phyloP scores from a whole-genome alignment of 1,139 yeast species.

The Pichia terricola region DNA sequence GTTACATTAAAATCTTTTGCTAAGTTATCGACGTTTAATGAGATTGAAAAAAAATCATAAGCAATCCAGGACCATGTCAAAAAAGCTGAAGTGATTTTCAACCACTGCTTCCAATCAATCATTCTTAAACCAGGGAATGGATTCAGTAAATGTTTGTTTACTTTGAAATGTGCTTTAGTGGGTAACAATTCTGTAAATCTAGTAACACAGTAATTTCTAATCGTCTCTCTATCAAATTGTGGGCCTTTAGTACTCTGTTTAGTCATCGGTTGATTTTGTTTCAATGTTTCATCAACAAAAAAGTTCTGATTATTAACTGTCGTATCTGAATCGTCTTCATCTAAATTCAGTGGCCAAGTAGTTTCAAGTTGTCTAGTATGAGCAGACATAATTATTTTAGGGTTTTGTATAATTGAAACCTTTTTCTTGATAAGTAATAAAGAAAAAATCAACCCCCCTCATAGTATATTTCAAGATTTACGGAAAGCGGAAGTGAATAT shows the following conservation, averaged over 20 bases:
- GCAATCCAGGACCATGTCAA: constrained; percentile 77
- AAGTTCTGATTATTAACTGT: too few relatives aligned
- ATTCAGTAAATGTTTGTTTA: constrained; percentile 30
- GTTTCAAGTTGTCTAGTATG: too few relatives aligned
- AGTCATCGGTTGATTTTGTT: too few relatives aligned
- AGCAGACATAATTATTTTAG: too few relatives aligned
- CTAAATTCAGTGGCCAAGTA: too few relatives aligned
- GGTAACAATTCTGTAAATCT: constrained; percentile 38
- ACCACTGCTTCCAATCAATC: constrained; percentile 46
- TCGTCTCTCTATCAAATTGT: constrained; percentile 21
- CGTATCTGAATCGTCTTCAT: too few relatives aligned
- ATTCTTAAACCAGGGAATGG: constrained; percentile 43
- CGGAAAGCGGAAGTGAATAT: too few relatives aligned
- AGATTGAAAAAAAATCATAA: constrained; percentile 64
- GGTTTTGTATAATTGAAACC: too few relatives aligned
- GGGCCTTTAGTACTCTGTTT: constrained; percentile 23
- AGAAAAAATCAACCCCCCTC: too few relatives aligned
- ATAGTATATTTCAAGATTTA: too few relatives aligned
- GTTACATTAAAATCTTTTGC: constrained; percentile 43
- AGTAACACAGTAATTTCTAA: constrained; percentile 29
- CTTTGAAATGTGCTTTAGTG: constrained; percentile 24
- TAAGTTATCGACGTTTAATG: constrained; percentile 47
- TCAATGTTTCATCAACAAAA: too few relatives aligned
- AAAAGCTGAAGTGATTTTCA: constrained; percentile 53
- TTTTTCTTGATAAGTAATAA: too few relatives aligned